phyloP scores from a whole-genome alignment of 495 filamentous ascomycete species.

The Neohortaea acidophila region DNA sequence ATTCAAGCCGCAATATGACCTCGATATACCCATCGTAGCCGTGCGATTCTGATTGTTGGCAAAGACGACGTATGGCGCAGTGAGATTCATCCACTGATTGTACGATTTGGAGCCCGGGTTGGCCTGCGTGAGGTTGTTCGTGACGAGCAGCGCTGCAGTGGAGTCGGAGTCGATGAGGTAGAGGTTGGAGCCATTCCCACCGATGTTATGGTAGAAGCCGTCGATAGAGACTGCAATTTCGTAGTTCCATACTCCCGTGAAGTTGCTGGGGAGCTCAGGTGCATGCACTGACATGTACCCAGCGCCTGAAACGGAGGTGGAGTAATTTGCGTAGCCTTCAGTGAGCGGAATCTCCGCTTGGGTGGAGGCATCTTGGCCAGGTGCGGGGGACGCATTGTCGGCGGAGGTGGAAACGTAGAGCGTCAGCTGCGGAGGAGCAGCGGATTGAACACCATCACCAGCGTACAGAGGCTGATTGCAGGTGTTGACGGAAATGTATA shows the following conservation, averaged over 20 bases:
- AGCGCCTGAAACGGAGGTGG: constrained; percentile 38
- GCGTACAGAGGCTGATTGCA: constrained; percentile 53
- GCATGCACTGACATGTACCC: constrained; percentile 65
- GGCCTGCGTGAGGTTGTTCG: constrained; percentile 47
- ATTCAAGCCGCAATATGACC: constrained; percentile 35
- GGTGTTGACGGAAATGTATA: constrained; percentile 70
- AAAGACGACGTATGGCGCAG: constrained; percentile 58
- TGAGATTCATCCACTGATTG: constrained; percentile 39
- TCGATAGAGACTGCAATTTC: constrained; percentile 74
- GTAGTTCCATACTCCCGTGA: constrained; percentile 51
- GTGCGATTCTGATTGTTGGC: constrained; percentile 49
- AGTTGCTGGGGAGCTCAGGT: constrained; percentile 39
- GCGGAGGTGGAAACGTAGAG: constrained; percentile 59
- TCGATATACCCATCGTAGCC: constrained; percentile 47
- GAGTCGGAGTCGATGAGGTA: constrained; percentile 68
- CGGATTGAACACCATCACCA: constrained; percentile 11
- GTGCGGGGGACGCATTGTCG: constrained; percentile 53
- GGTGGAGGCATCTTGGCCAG: constrained; percentile 27
- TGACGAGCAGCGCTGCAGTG: constrained; percentile 58
- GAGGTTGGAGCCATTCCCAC: constrained; percentile 35
- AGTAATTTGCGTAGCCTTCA: constrained; percentile 47
- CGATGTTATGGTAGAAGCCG: constrained; percentile 48
- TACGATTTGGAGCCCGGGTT: constrained; percentile 27
- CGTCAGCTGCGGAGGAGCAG: constrained; percentile 50
- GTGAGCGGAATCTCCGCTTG: constrained; percentile 33